Evolutionary conservation across 345 rosid genomes (phyloP).

Genomic region (Ceriops zippeliana): DNA sequence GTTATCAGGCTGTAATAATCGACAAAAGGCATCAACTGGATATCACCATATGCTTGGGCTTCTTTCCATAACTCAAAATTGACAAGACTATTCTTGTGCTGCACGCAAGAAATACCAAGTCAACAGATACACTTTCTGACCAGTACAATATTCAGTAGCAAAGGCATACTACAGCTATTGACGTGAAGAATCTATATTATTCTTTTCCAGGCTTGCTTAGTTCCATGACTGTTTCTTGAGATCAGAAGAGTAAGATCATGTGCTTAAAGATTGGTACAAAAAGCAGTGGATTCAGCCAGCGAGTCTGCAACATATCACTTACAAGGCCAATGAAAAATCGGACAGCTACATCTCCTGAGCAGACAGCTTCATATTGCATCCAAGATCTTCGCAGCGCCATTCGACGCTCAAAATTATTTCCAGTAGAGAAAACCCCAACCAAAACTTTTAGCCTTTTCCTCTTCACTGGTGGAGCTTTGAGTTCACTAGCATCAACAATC

Average conservation of each 20-base stretch:
- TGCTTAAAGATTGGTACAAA: neutral
- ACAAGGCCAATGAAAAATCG: slow-evolving; percentile 88
- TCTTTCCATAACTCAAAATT: slow-evolving; percentile 87
- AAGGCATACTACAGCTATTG: neutral
- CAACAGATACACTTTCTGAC: neutral
- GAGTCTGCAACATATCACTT: slow-evolving; percentile 31
- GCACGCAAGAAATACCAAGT: slow-evolving; percentile 20
- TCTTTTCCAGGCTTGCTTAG: too few relatives aligned
- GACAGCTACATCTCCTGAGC: slow-evolving; percentile 73
- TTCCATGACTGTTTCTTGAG: neutral
- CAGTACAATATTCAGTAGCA: neutral
- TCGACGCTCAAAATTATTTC: slow-evolving; percentile 83
- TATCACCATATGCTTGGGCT: slow-evolving; percentile 74
- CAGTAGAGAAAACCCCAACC: slow-evolving; percentile 85
- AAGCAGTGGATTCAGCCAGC: too few relatives aligned
- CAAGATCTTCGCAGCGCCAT: slow-evolving; percentile 91
- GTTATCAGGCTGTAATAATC: slow-evolving; percentile 82
- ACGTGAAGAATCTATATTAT: neutral
- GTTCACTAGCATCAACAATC: slow-evolving; percentile 50
- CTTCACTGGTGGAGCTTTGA: slow-evolving; percentile 59
- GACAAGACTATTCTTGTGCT: slow-evolving; percentile 70
- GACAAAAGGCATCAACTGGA: slow-evolving; percentile 90
- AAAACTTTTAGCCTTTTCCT: slow-evolving; percentile 50
- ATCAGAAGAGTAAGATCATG: neutral
- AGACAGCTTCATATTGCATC: slow-evolving; percentile 78